Evolutionary conservation across 1,284 basidiomycete genomes (phyloP), one percentile per base, ranked within the genome.

Genomic region (Sanghuangporus weigelae): DNA sequence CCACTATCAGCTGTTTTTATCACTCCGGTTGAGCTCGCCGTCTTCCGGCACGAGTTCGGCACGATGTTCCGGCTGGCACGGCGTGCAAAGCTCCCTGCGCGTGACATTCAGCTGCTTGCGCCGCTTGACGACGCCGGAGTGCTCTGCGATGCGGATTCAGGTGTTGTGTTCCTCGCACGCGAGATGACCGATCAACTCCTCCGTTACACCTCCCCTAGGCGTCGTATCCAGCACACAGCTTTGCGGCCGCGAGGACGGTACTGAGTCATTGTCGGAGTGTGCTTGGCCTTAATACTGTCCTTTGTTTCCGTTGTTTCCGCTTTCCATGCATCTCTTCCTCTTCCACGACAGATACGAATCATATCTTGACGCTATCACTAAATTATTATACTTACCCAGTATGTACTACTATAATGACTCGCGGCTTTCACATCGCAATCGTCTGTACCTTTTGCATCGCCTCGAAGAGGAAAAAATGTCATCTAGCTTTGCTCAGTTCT

Each of bases 31-130:
- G 74, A 75, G 69, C 72, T 74, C 36, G 62, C 70, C 49, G 69
- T 77, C 59, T 77, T 76, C 69, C 72, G 73, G 35, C 77, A 78
- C 71, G 76, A 77, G 60, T 77, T 78, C 71, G 75, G 77, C 69
- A 76, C 74, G 60, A 74, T 75, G 66, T 78, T 78, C 74, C 75
- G 76, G 50, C 77, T 73, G 68, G 75, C 76, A 40, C 73, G 77
- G 66, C 68, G 69, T 56, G 69, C 74, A n/a, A 68, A 69, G 36
- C 67, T 78, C 35, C 76, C 77, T 66, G 74, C 76, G 35, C 69
- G 72, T 6, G 77, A 70, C 23, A 48, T 72, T 40, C 71, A 66
- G 35, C 59, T 70, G 48, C 60, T 68, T 54, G 68, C 67, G 49
- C 57, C 66, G 62, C 62, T 69, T 51, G 64, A 67, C 55, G 64